Evolutionary conservation across 371 early-diverging fungal genomes (phyloP).

Genomic region (Syncephalis fuscata): DNA sequence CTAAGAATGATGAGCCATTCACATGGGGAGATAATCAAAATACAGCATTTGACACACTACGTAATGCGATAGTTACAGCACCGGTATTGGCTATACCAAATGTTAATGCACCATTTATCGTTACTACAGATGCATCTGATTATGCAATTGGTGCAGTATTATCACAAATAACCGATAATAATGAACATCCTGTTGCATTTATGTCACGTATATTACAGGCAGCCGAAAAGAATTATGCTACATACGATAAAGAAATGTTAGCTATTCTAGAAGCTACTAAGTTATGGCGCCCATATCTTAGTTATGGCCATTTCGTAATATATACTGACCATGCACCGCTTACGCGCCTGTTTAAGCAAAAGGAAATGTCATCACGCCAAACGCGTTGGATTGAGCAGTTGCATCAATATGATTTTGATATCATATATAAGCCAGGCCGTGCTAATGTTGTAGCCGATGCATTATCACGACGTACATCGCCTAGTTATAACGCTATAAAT

Average conservation of each 20-base stretch:
- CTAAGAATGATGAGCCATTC: constrained; percentile 14
- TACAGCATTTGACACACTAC: constrained; percentile 18
- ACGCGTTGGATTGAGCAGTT: background rate
- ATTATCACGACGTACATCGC: background rate
- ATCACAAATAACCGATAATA: constrained; percentile 12
- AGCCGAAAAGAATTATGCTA: constrained; percentile 7
- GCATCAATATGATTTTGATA: background rate
- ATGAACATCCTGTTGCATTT: constrained; percentile 6
- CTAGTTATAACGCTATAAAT: too few relatives aligned
- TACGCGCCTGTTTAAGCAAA: too few relatives aligned
- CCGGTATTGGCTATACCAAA: constrained; percentile 15
- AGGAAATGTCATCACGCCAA: too few relatives aligned
- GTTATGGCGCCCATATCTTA: too few relatives aligned
- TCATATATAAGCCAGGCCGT: background rate
- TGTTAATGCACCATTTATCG: constrained; percentile 7
- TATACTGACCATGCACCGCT: too few relatives aligned
- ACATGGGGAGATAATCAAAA: constrained; percentile 16
- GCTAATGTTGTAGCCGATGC: background rate
- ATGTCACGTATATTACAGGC: background rate
- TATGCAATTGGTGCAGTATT: constrained; percentile 23
- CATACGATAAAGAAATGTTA: constrained; percentile 1
- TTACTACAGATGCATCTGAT: constrained; percentile 31
- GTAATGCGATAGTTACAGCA: constrained; percentile 12
- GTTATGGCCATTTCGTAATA: too few relatives aligned
- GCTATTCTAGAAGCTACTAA: too few relatives aligned